phyloP scores from a whole-genome alignment of 768 basidiomycete genomes.

The Boletus barrowsii region DNA sequence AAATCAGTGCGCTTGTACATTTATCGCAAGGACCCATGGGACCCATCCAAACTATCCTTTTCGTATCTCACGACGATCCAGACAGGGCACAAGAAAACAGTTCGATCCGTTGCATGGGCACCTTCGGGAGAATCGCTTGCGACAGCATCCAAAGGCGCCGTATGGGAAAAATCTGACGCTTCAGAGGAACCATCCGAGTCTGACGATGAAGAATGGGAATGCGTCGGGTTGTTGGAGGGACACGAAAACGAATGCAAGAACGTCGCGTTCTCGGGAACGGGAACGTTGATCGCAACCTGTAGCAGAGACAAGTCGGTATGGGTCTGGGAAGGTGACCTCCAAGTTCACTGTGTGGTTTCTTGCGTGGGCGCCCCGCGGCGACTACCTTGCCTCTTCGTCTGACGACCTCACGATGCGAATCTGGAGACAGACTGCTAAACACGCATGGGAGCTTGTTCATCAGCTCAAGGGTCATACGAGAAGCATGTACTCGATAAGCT shows the following conservation, averaged over 20 bases:
- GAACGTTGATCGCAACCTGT: conserved; percentile 84
- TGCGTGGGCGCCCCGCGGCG: conserved; percentile 73
- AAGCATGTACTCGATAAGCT: conserved; percentile 75
- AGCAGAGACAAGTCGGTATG: conserved; percentile 97
- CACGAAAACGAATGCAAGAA: conserved; percentile 96
- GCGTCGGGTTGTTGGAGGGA: conserved; percentile 81
- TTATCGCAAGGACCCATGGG: conserved; percentile 41
- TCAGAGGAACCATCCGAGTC: conserved; percentile 30
- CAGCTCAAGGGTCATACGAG: conserved; percentile 65
- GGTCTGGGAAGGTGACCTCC: conserved; percentile 89
- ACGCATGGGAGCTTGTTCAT: conserved; percentile 61
- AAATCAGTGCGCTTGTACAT: conserved; percentile 85
- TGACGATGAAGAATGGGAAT: conserved; percentile 89
- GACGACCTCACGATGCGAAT: conserved; percentile 83
- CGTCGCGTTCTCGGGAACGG: conserved; percentile 77
- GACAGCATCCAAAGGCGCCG: conserved; percentile 84
- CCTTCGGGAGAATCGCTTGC: conserved; percentile 56
- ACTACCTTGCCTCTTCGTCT: conserved; percentile 82
- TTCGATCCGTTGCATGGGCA: conserved; percentile 80
- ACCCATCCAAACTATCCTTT: conserved; percentile 35
- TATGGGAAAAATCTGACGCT: conserved; percentile 75
- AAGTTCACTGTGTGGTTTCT: too few species aligned
- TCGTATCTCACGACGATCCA: conserved; percentile 61
- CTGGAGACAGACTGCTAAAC: conserved; percentile 68
- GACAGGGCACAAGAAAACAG: conserved; percentile 86